Base-by-base conservation (phyloP, 305 asterid genomes). In the Fraxinus latifolia region DNA sequence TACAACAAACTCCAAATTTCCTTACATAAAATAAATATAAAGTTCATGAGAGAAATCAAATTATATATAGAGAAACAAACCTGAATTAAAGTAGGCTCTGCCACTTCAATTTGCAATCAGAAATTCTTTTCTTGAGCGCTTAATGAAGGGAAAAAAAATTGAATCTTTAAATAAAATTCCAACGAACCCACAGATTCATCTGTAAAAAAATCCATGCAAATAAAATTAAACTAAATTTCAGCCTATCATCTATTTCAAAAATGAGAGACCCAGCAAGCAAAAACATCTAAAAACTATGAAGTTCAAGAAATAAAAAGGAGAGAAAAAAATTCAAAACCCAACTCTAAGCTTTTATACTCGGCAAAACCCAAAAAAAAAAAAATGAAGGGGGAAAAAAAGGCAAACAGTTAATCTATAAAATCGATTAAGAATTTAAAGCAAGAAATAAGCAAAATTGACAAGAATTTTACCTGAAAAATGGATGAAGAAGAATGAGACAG, bases 401-500 rank as follows among this genome's bases (percentile, higher is more conserved):
- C 37, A 67, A 27, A 29, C 33, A 29, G 37, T 25, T 67, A 47
- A 67, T 67, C 17, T 29, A 67, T 11, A 27, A 74, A 80, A 67
- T 78, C 74, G 60, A 77, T 25, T 27, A 79, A 70, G 29, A 62
- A 79, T 60, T 50, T 32, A 19, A 71, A 78, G 11, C 11, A 65
- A 39, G 8, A 31, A 77, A 65, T 11, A 55, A 27, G 19, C 2
- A 71, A 65, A 83, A 71, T 42, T 39, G 2, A 6, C 47, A 23
- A 75, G 42, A 81, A 37, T 29, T 72, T 78, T 50, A 85, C 86
- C 87, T 33, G 74, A 82, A 53, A 76, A 82, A 76, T 65, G 81
- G 81, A 6, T 9, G 50, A 74, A 82, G 50, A 83, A 79, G 53
- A 14, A 8, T 32, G 79, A 72, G n/a, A 77, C 29, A 47, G 68